Base-by-base conservation (phyloP, 1,284 basidiomycete species). In the Boletus sp. region DNA sequence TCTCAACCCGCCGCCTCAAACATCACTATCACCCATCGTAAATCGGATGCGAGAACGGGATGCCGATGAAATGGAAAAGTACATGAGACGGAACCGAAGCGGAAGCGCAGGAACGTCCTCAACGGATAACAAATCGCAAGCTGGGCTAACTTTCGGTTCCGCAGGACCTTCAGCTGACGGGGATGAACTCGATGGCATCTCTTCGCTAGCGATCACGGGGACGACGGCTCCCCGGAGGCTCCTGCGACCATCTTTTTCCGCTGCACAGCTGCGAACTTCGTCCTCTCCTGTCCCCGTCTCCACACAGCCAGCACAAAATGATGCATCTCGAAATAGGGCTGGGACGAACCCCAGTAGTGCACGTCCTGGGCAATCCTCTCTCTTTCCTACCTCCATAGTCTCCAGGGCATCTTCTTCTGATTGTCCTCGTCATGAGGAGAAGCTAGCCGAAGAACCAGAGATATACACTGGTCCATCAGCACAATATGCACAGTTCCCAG, bases 41-140 rank as follows among this genome's bases (percentile, higher is more conserved):
- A 83, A 72, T 53, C 82, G 87, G 25, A 84, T 91, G 73, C 77
- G 82, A 56, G 84, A 89, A 68, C 75, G 81, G 48, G 88, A 91
- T 61, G 87, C 87, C 22, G 84, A 85, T 64, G 88, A 88, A 22
- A 88, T 87, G 72, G 86, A 89, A 62, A 87, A 88, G 59, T 91
- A 90, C 62, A 74, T 88, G 64, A 72, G 78, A 52, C 78, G 88
- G 45, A 86, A 85, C 70, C 76, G 87, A 46, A 89, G 86, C 63
- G 87, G 84, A 44, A 89, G 88, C 59, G 78, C 75, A 48, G 77
- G 78, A 37, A 81, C 82, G 30, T 73, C 80, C 16, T 86, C 84
- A 1, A 85, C 84, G 19, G 85, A 88, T 57, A 79, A 75, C 50
- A 79, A 71, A 58, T 82, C 81, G 5, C 75, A 80, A 58, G 78